Evolutionary conservation across 108 stramenopile genomes (phyloP).

Genomic region (Aurantiochytrium sp.): DNA sequence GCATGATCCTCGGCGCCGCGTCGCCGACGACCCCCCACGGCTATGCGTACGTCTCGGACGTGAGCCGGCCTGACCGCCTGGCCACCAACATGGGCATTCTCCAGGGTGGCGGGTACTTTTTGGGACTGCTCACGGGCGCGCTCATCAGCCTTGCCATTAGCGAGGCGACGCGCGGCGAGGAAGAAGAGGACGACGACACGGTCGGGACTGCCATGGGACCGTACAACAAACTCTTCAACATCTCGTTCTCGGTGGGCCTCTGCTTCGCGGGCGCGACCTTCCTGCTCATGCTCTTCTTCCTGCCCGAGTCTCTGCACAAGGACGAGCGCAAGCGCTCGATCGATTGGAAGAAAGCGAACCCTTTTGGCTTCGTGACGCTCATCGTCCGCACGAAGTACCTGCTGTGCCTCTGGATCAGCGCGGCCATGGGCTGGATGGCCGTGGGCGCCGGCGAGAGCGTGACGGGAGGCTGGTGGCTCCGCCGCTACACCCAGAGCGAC

Average conservation of each 20-base stretch:
- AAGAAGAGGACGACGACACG: neutral
- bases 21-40: neutral
- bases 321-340: neutral
- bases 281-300: neutral
- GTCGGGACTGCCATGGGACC: neutral
- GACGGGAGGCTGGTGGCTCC: slow-evolving; percentile 26
- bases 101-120: slow-evolving; percentile 18
- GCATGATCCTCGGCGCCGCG: neutral
- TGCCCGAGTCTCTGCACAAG: slow-evolving; percentile 19
- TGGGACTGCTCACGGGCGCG: neutral
- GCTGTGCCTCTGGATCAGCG: slow-evolving; percentile 8
- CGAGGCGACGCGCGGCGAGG: neutral
- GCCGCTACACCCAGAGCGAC: neutral
- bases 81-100: slow-evolving; percentile 6
- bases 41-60: neutral
- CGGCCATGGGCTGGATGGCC: neutral
- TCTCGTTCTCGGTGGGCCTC: neutral
- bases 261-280: neutral
- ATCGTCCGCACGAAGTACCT: neutral
- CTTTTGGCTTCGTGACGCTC: neutral
- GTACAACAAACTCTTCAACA: neutral
- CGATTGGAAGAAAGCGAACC: neutral
- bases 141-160: neutral
- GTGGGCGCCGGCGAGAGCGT: neutral
- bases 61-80: neutral